Evolutionary conservation across 495 filamentous ascomycete genomes (phyloP).

Genomic region (Podospora pseudocomata): DNA sequence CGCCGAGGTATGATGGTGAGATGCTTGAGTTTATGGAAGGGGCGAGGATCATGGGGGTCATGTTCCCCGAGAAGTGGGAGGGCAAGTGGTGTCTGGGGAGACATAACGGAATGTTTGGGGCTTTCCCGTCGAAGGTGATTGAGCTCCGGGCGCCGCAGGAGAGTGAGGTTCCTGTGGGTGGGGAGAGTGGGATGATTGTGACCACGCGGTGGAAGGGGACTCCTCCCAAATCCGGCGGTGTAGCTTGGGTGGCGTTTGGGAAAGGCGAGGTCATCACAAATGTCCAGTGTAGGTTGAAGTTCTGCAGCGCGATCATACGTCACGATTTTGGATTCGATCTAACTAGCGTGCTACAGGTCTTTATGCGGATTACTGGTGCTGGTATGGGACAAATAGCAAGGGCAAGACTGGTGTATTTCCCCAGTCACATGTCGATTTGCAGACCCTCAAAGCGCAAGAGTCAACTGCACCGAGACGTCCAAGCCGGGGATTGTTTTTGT

Average conservation of each 20-base stretch:
- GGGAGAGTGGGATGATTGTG: conserved; percentile 33
- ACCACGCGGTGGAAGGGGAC: conserved; percentile 45
- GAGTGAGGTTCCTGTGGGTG: conserved; percentile 30
- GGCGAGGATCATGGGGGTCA: conserved; percentile 42
- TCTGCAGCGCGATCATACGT: too few species aligned
- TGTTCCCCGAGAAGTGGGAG: conserved; percentile 44
- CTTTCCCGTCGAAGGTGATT: conserved; percentile 39
- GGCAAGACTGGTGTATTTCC: conserved; percentile 45
- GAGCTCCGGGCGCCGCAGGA: conserved; percentile 33
- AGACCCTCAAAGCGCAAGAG: conserved; percentile 10
- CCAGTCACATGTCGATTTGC: conserved; percentile 13
- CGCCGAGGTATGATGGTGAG: conserved; percentile 35
- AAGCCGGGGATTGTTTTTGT: conserved; percentile 3
- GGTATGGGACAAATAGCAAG: conserved; percentile 43
- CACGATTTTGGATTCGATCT: not conserved
- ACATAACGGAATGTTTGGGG: conserved; percentile 44
- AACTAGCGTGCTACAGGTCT: conserved; percentile 21
- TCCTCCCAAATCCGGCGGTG: conserved; percentile 20
- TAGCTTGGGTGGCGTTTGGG: conserved; percentile 40
- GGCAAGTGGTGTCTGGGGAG: conserved; percentile 46
- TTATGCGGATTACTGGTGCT: conserved; percentile 45
- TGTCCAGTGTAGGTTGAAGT: conserved; percentile 30
- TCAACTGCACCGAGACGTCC: not conserved
- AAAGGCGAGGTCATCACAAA: conserved; percentile 43
- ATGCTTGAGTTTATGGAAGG: conserved; percentile 44